A percentile compares a stretch with the other conserved stretches of the same genome.
These are phyloP conservation scores for Fusarium circinatum DNA, from an alignment of 2,329 filamentous ascomycete genomes.

Conservation along the genomic window DNA sequence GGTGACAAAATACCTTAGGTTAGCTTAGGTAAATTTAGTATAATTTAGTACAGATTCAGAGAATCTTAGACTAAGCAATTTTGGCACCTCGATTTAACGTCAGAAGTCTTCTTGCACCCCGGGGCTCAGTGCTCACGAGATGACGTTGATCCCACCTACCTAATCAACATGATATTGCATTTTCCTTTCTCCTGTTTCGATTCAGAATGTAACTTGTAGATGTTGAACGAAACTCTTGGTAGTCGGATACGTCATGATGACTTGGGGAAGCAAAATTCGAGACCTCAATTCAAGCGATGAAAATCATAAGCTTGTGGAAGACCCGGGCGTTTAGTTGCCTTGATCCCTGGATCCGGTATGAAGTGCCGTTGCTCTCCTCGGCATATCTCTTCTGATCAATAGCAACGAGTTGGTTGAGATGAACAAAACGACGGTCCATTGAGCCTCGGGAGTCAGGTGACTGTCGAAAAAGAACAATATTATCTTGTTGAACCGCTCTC, in stretches of 20 bases:
- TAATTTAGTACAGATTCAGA: too few species aligned
- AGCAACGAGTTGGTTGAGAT: not conserved
- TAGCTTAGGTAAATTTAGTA: too few species aligned
- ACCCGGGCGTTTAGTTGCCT: not conserved
- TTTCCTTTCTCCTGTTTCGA: too few species aligned
- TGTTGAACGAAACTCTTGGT: not conserved
- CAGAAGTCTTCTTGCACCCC: too few species aligned
- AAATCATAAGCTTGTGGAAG: not conserved
- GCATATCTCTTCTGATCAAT: not conserved
- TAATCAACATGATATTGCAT: fast-evolving
- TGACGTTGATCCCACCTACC: not conserved
- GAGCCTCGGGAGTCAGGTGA: not conserved
- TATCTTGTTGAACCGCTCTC: too few species aligned
- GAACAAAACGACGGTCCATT: not conserved
- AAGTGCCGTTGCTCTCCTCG: not conserved
- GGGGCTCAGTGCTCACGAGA: not conserved
- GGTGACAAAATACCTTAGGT: too few species aligned
- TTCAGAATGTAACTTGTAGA: not conserved
- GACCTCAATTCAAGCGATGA: not conserved
- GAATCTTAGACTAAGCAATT: too few species aligned
- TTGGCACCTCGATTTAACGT: too few species aligned
- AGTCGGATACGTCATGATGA: not conserved
- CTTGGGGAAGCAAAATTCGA: not conserved
- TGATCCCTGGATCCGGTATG: too few species aligned
- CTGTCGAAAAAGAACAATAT: not conserved